Conservation (phyloP, 495 filamentous ascomycete genomes). For the Aspergillus steynii region DNA sequence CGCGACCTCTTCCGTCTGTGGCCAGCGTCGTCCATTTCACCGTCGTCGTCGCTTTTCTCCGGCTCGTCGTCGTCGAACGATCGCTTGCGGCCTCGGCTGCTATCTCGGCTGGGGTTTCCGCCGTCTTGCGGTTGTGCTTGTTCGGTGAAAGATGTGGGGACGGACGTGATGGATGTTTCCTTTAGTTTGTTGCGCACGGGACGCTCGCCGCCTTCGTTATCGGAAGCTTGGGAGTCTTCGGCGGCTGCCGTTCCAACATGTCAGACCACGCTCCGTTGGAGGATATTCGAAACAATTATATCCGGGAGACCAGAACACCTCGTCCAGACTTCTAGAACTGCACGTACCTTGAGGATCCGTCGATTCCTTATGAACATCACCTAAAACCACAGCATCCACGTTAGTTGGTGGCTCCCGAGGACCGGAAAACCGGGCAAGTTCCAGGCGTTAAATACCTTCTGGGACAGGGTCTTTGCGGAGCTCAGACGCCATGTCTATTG, state of each 20-base stretch:
- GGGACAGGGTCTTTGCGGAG: constrained; percentile 9
- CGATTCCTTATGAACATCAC: constrained; percentile 1
- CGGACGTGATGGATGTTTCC: constrained; percentile 56
- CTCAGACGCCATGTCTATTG: constrained; percentile 17
- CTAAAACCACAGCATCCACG: constrained; percentile 4
- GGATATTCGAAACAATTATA: neutral
- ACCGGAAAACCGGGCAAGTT: neutral
- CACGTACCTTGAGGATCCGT: constrained; percentile 15
- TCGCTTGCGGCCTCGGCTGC: constrained; percentile 53
- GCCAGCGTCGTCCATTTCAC: constrained; percentile 15
- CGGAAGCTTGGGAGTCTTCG: constrained; percentile 38
- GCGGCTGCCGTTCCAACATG: constrained; percentile 17
- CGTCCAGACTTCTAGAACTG: too few relatives aligned
- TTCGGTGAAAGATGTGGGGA: constrained; percentile 12
- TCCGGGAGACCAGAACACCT: neutral
- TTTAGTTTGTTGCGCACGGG: constrained; percentile 63
- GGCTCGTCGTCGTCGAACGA: constrained; percentile 53
- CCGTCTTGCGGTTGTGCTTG: constrained; percentile 13
- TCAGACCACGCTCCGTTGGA: constrained; percentile 11
- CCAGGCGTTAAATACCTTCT: constrained; percentile 14
- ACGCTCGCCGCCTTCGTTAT: constrained; percentile 54
- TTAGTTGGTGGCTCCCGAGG: neutral
- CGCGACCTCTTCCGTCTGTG: constrained; percentile 50
- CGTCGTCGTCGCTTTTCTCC: constrained; percentile 29
- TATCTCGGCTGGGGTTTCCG: constrained; percentile 22